phyloP scores from a whole-genome alignment of 805 yeast genomes.

The Lipomyces chichibuensis region DNA sequence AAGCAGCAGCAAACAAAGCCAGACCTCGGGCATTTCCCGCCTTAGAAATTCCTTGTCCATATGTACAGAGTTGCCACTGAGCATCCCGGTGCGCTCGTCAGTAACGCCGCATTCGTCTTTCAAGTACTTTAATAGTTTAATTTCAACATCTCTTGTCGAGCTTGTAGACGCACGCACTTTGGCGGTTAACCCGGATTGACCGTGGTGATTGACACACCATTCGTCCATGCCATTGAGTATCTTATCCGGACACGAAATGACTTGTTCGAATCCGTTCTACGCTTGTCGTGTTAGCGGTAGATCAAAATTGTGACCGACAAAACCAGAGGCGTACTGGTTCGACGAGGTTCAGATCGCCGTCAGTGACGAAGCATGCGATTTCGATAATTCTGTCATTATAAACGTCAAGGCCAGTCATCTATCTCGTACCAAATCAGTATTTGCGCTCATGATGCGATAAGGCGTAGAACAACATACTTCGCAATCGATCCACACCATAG shows the following conservation, averaged over 20 bases:
- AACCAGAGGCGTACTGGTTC: slow-evolving; percentile 49
- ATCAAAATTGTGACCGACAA: not conserved
- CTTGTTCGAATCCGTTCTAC: slow-evolving; percentile 72
- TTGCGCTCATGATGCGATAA: too few relatives aligned
- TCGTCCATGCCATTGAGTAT: slow-evolving; percentile 74
- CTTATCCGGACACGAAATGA: slow-evolving; percentile 66
- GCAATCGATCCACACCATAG: slow-evolving; percentile 92
- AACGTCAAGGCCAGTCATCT: slow-evolving; percentile 93
- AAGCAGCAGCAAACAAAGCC: slow-evolving; percentile 29
- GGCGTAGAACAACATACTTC: slow-evolving; percentile 50
- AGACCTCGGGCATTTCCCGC: slow-evolving; percentile 76
- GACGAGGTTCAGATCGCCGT: slow-evolving; percentile 70
- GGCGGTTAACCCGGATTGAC: slow-evolving; percentile 70
- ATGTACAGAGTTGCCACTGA: slow-evolving; percentile 92
- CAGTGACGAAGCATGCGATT: slow-evolving; percentile 87
- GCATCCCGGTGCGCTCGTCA: slow-evolving; percentile 59
- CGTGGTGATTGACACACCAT: slow-evolving; percentile 88
- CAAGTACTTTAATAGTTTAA: slow-evolving; percentile 66
- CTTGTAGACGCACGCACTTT: slow-evolving; percentile 61
- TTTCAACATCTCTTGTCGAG: slow-evolving; percentile 63
- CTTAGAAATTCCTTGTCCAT: slow-evolving; percentile 86
- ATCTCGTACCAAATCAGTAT: not conserved
- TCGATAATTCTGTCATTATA: slow-evolving; percentile 83
- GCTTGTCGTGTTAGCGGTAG: not conserved
- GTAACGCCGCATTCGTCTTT: slow-evolving; percentile 52